Base-by-base conservation (phyloP, 225 moss, liverwort and hornwort genomes). In the Sphagnum tenellum region DNA sequence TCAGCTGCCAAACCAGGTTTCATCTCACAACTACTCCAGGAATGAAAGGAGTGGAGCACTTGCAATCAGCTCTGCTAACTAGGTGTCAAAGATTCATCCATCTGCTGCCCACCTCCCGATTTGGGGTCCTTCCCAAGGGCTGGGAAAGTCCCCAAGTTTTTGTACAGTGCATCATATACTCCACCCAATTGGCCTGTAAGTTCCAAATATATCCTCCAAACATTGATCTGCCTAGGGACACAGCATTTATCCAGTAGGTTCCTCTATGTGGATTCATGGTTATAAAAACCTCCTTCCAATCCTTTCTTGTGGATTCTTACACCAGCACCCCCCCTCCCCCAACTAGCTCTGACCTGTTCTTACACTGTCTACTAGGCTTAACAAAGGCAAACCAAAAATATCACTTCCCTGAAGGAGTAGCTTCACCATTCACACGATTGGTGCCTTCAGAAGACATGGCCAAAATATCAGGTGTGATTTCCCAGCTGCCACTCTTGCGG, bases 401-500 rank as follows among this genome's bases (percentile, higher is more conserved):
- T 83, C 90, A 82, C 70, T 87, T 85, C n/a, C 78, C 70, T 7
- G 88, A 79, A 51, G 85, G 88, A 65, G 88, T 92, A 47, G 69
- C 70, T 70, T 85, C 88, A 7, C 90, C 96, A 44, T 96, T 90
- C 68, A 11, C 60, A 56, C 92, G 86, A 9, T 89, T 89, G 53
- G 56, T 82, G 45, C 84, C 88, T 5, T 78, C 81, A 51, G 80
- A 83, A 55, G 89, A 80, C 81, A 90, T 76, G 13, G 87, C 86
- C 62, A 92, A 64, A 53, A 89, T 81, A 66, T 96, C 96, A 0
- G 96, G 90, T 53, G 92, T 92, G 60, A 96, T 96, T 74, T 96
- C 96, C 96, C 96, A 92, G 69, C 80, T 96, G 3, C 96, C 96
- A 68, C 96, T 96, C 76, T 92, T 88, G 48, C 92, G 86, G 13